phyloP scores from a whole-genome alignment of 192 early-diverging fungal genomes.

The Dissophora globulifera region DNA sequence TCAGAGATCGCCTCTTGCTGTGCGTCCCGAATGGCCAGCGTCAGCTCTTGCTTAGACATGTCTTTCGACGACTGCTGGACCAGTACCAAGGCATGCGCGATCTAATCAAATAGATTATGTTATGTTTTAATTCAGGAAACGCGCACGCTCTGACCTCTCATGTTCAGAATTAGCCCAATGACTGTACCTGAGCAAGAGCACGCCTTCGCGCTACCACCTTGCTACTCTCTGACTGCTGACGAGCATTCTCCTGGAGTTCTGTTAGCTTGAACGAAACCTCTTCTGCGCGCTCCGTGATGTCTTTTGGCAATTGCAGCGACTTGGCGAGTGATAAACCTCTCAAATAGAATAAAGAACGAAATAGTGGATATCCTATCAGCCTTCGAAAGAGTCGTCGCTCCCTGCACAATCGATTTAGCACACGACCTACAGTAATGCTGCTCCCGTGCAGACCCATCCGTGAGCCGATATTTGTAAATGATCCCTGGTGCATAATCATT shows the following conservation, averaged over 20 bases:
- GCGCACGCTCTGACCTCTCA: not conserved
- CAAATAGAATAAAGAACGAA: too few relatives aligned
- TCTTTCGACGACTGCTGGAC: not conserved
- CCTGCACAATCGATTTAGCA: not conserved
- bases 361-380: too few relatives aligned
- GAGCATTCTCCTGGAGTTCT: constrained; percentile 38
- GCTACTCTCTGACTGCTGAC: constrained; percentile 22
- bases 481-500: constrained; percentile 26
- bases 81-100: constrained; percentile 15
- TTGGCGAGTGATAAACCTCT: constrained; percentile 60
- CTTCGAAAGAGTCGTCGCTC: not conserved
- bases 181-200: constrained; percentile 15
- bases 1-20: constrained; percentile 12
- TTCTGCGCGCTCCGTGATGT: constrained; percentile 44
- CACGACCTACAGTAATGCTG: constrained; percentile 56
- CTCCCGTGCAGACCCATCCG: constrained; percentile 56
- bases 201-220: constrained; percentile 29
- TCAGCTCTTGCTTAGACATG: constrained; percentile 5
- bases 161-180: not conserved
- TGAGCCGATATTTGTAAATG: constrained; percentile 58
- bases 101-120: not conserved
- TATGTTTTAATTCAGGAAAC: not conserved
- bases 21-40: not conserved
- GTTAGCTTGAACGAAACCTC: constrained; percentile 41
- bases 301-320: constrained; percentile 34